Percentiles rank a stretch among this genome's conserved stretches.
These are phyloP conservation scores for Fusarium xylarioides DNA, from an alignment of 2,329 filamentous ascomycete species.

Conservation along the genomic window DNA sequence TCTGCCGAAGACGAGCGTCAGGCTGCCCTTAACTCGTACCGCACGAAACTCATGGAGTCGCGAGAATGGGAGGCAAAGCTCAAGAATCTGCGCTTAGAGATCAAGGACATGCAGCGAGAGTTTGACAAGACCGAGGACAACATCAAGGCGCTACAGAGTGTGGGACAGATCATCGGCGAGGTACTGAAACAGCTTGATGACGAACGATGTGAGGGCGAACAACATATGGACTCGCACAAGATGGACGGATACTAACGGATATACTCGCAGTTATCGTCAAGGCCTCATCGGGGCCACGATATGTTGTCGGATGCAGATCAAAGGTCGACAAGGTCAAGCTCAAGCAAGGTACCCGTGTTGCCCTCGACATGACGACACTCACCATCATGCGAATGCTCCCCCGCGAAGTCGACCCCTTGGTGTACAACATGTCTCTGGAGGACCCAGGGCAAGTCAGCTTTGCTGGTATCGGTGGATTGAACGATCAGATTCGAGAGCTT, in stretches of 20 bases:
- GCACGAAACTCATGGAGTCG: conserved; percentile 86
- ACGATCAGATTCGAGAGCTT: conserved; percentile 97
- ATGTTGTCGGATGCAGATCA: conserved; percentile 97
- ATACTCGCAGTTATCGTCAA: conserved; percentile 86
- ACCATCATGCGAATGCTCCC: conserved; percentile 99
- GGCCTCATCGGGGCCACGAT: conserved; percentile 94
- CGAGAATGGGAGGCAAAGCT: conserved; percentile 99
- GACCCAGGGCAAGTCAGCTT: conserved; percentile 98
- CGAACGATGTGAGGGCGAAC: conserved; percentile 83
- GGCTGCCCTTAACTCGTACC: conserved; percentile 80
- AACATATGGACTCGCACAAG: conserved; percentile 1
- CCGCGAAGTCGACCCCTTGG: conserved; percentile 95
- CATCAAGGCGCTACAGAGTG: conserved; percentile 98
- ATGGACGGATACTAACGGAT: conserved; percentile 30
- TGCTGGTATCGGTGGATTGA: conserved; percentile 94
- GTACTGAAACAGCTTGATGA: conserved; percentile 99
- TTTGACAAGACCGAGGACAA: conserved; percentile 98
- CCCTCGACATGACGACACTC: conserved; percentile 98
- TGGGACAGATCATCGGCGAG: conserved; percentile 98
- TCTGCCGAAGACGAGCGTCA: conserved; percentile 67
- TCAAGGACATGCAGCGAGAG: conserved; percentile 93
- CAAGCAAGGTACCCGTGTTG: conserved; percentile 97
- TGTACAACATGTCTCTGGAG: conserved; percentile 99
- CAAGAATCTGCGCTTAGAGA: conserved; percentile 91
- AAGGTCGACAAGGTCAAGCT: conserved; percentile 98